Conservation (phyloP, 208 protist genomes). For the Herpetomonas tarakana region DNA sequence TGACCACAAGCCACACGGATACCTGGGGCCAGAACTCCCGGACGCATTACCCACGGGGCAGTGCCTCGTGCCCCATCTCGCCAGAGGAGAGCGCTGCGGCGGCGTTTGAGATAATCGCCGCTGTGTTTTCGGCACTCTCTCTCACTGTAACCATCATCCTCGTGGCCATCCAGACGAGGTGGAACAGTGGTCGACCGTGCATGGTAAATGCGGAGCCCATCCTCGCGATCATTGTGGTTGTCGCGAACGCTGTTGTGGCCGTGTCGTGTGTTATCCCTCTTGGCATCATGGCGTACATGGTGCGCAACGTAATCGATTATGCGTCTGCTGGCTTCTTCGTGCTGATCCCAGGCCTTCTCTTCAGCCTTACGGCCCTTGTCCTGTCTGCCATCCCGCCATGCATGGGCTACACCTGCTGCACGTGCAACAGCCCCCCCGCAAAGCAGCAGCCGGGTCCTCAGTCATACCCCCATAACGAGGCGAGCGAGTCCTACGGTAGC, state of each 20-base stretch:
- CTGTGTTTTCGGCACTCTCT: neutral
- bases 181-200: neutral
- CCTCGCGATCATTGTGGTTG: neutral
- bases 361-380: neutral
- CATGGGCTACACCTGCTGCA: too few species aligned
- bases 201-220: neutral
- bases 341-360: neutral
- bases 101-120: neutral
- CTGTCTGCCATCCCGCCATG: neutral
- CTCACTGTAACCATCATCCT: neutral
- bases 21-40: neutral
- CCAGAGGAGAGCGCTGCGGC: neutral
- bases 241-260: neutral
- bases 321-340: neutral
- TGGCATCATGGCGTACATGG: neutral
- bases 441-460: too few species aligned
- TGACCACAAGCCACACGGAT: neutral
- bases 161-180: neutral
- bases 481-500: too few species aligned
- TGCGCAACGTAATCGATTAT: neutral
- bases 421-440: too few species aligned
- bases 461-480: too few species aligned
- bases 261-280: neutral
- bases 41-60: too few species aligned
- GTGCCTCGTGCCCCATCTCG: neutral